Base-by-base conservation (phyloP, 257 asterid genomes). In the Mitragyna speciosa region DNA sequence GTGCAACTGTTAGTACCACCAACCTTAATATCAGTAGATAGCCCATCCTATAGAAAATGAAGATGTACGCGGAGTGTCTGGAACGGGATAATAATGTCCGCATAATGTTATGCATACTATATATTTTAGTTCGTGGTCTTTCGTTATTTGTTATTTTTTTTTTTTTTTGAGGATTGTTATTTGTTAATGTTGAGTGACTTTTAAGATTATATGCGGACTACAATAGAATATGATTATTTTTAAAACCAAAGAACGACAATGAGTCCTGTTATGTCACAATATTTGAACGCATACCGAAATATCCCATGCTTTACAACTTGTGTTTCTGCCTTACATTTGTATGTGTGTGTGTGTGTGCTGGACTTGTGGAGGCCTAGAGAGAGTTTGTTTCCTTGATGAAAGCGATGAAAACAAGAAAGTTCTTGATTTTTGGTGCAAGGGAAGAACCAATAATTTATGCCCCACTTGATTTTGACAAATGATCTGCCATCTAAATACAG, bases 391-490 rank as follows among this genome's bases (percentile, higher is more conserved):
- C 43, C 30, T 39, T 14, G 71, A 0, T 59, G 58, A 75, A 58
- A 36, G 78, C n/a, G 79, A 39, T 75, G 79, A 72, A 61, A 76
- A 61, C 61, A 59, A 41, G 20, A 41, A 59, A 59, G 16, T 24
- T 31, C 45, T 43, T 65, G 80, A 47, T 30, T 61, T 63, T 65
- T 47, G 31, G 73, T 47, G 65, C 51, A 64, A 65, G 15, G 10
- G 59, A 47, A 65, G 47, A 47, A 43, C 73, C 51, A 47, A 47
- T 30, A 9, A 28, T 47, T 39, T 36, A 22, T 69, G 16, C 56
- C 76, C 81, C 76, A 69, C 81, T 69, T 52, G 76, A 69, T n/a
- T 68, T 78, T 78, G 76, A 78, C 76, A 68, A 51, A n/a, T 78
- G 75, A 68, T 20, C 75, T 76, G 71, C 45, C 58, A 26, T 76